Percentiles rank a stretch among this genome's conserved stretches.
phyloP scores from a whole-genome alignment of 345 rosid species.

The Tarenaya hassleriana region DNA sequence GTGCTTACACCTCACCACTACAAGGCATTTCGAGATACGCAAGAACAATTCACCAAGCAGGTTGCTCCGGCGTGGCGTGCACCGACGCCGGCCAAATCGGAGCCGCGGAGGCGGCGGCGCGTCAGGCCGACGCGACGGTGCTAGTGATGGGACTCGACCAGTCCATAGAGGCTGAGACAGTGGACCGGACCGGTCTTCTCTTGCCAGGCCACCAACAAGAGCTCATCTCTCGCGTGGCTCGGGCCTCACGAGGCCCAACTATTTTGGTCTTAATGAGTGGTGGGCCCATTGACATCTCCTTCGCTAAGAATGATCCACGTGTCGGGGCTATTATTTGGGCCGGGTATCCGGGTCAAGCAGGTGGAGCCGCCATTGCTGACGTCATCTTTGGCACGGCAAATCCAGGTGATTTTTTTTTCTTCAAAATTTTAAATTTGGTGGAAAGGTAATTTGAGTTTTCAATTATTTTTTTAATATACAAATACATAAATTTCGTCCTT shows the following conservation, averaged over 20 bases:
- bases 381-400: constrained; percentile 66
- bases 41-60: constrained; percentile 49
- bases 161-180: constrained; percentile 67
- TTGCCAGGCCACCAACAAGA: constrained; percentile 77
- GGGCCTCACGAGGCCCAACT: constrained; percentile 60
- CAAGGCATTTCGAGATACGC: constrained; percentile 64
- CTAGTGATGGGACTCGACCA: constrained; percentile 91
- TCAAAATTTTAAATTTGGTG: background rate
- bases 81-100: constrained; percentile 33
- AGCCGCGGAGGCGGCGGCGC: constrained; percentile 54
- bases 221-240: constrained; percentile 66
- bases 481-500: too few relatives aligned
- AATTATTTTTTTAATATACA: too few relatives aligned
- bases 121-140: constrained; percentile 63
- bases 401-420: constrained; percentile 42
- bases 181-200: constrained; percentile 58
- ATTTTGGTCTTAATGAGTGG: constrained; percentile 72
- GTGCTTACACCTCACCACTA: constrained; percentile 62
- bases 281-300: constrained; percentile 76
- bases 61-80: constrained; percentile 61
- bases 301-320: constrained; percentile 77
- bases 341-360: constrained; percentile 98
- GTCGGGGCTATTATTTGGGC: constrained; percentile 82
- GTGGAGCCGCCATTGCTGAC: constrained; percentile 82
- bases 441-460: too few relatives aligned